phyloP scores from a whole-genome alignment of 176 grass and related monocot species.

The Triticum monococcum region DNA sequence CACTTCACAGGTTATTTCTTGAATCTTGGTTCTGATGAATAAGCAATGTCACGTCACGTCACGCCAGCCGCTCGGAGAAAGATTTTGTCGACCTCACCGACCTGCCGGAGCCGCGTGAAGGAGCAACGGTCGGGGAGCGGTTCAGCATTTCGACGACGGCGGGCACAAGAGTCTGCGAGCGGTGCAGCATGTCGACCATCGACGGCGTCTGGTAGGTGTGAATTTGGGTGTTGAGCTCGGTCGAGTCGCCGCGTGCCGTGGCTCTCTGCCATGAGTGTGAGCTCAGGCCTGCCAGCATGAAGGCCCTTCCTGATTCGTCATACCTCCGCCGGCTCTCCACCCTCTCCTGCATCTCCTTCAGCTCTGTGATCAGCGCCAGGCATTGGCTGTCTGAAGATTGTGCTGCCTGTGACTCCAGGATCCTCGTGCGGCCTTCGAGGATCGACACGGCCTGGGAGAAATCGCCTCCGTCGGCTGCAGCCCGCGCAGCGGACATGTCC shows the following conservation, averaged over 20 bases:
- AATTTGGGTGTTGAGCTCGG: constrained; percentile 44
- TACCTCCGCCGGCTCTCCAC: constrained; percentile 72
- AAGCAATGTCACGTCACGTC: constrained; percentile 1
- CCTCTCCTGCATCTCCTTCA: constrained; percentile 85
- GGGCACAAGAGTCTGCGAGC: constrained; percentile 62
- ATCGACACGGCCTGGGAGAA: constrained; percentile 61
- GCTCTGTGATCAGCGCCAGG: constrained; percentile 60
- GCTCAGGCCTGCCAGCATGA: constrained; percentile 77
- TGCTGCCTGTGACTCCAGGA: constrained; percentile 48
- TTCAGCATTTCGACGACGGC: constrained; percentile 21
- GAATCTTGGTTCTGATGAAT: constrained; percentile 5
- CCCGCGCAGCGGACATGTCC: constrained; percentile 69
- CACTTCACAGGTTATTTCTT: constrained; percentile 2
- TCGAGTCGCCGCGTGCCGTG: constrained; percentile 75
- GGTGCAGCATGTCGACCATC: constrained; percentile 91
- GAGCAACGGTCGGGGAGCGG: constrained; percentile 23
- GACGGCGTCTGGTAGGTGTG: constrained; percentile 84
- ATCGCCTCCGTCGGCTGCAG: constrained; percentile 54
- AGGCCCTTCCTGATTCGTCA: constrained; percentile 75
- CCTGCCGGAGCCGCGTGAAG: constrained; percentile 23
- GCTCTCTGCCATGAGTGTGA: constrained; percentile 87
- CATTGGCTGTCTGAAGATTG: constrained; percentile 51
- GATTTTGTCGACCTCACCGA: constrained; percentile 25
- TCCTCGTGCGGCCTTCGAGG: constrained; percentile 52
- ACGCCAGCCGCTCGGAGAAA: constrained; percentile 24